A percentile compares a stretch with the other conserved stretches of the same genome.
These are phyloP conservation scores for Colletotrichum lindemuthianum DNA, from an alignment of 2,329 filamentous ascomycete genomes.

Conservation along the genomic window DNA sequence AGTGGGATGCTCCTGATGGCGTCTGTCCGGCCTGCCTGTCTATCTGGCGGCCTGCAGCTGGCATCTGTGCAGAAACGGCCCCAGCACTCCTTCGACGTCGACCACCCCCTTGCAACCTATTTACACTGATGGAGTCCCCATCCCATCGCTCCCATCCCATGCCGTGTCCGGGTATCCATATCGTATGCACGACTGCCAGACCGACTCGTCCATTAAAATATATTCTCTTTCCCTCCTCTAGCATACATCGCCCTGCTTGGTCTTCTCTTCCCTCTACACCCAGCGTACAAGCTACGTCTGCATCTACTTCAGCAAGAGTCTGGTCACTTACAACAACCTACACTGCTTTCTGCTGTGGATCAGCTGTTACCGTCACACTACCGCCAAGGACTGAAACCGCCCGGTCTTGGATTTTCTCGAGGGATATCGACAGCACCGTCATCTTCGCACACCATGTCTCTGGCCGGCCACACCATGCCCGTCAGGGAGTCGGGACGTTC, in stretches of 20 bases:
- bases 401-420: slow-evolving; percentile 32
- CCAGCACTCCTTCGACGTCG: slow-evolving; percentile 5
- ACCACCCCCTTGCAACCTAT: slow-evolving; percentile 23
- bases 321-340: slow-evolving; percentile 26
- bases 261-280: slow-evolving; percentile 1
- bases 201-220: slow-evolving; percentile 34
- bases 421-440: slow-evolving; percentile 27
- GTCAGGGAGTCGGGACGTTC: slow-evolving; percentile 35
- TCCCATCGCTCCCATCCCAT: slow-evolving; percentile 5
- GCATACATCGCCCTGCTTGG: background rate
- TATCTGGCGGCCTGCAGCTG: slow-evolving; percentile 28
- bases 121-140: slow-evolving; percentile 33
- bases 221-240: slow-evolving; percentile 30
- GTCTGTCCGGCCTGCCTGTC: slow-evolving; percentile 21
- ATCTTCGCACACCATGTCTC: slow-evolving; percentile 35
- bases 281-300: background rate
- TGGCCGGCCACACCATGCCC: slow-evolving; percentile 36
- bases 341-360: slow-evolving; percentile 24
- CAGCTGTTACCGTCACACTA: slow-evolving; percentile 13
- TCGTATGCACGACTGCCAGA: slow-evolving; percentile 23
- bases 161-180: slow-evolving; percentile 12
- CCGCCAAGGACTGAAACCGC: slow-evolving; percentile 27
- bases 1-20: slow-evolving; percentile 21
- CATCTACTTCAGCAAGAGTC: slow-evolving; percentile 5
- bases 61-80: slow-evolving; percentile 29